phyloP scores from a whole-genome alignment of 2,329 filamentous ascomycete species.

The Epichloe uncinata region DNA sequence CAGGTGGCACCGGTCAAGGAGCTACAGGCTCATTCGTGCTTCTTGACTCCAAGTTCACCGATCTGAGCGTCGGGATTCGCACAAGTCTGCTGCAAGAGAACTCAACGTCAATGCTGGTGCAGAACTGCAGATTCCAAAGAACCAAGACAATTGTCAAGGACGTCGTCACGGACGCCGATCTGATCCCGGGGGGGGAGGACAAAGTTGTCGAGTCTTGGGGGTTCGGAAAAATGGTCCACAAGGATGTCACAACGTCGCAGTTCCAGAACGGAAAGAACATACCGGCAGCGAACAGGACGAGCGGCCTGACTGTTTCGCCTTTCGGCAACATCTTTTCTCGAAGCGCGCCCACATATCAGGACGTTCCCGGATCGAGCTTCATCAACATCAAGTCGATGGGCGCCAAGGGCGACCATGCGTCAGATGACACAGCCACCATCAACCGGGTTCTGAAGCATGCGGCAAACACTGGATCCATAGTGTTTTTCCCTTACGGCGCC shows the following conservation, averaged over 20 bases:
- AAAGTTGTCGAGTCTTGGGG: not conserved
- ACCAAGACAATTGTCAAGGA: not conserved
- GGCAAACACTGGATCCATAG: constrained; percentile 13
- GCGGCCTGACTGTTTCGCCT: not conserved
- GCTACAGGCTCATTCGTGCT: constrained; percentile 7
- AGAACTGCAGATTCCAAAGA: constrained; percentile 3
- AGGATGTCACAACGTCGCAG: not conserved
- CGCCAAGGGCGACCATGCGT: constrained; percentile 53
- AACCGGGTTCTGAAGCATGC: constrained; percentile 15
- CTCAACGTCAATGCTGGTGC: constrained; percentile 7
- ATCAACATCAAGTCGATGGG: constrained; percentile 17
- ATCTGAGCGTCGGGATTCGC: constrained; percentile 1
- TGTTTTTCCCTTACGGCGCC: constrained; percentile 12
- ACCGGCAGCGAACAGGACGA: not conserved
- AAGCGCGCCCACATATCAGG: constrained; percentile 1
- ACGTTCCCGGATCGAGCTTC: not conserved
- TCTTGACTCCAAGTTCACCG: not conserved
- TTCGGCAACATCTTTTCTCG: not conserved
- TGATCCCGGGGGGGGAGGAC: not conserved
- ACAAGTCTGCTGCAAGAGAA: constrained; percentile 6
- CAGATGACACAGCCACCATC: constrained; percentile 41
- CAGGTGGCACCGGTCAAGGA: constrained; percentile 6
- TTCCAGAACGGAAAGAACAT: not conserved
- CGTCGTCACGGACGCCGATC: not conserved
- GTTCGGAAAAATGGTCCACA: not conserved